Base-by-base conservation (phyloP, 2,329 filamentous ascomycete genomes). In the Drechslerella coelobrocha region DNA sequence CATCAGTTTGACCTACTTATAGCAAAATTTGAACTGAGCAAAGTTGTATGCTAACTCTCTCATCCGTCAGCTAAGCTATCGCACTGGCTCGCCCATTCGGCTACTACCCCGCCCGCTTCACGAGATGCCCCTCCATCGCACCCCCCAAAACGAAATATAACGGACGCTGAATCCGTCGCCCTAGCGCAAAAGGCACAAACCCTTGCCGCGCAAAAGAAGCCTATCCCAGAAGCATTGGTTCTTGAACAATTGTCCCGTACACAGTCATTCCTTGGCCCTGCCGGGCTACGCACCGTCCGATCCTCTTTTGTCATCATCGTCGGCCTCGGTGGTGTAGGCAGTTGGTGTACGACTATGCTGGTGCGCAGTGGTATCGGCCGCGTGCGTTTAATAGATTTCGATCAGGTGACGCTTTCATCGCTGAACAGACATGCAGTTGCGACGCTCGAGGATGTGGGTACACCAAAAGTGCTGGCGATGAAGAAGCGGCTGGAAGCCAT, bases 351-450 rank as follows among this genome's bases (percentile, higher is more conserved):
- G 2, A 88, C 92, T 1, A 88, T 94, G 2, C 86, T 99, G 27
- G 89, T 91, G 3, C 88, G 94, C 27, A 96, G 92, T 0, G 94
- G 94, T 29, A 91, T 96, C 45, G 88, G 89, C n/a, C 88, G 87
- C 75, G 84, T 99, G 60, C 88, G 94, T 0, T 84, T 99, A 37
- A 87, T 99, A 74, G 94, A 99, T 79, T 99, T 99, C 78, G 94
- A 99, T 78, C 94, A 99, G 83, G 93, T 99, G 31, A 96, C 92
- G 0, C 83, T 99, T 47, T 96, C 91, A 73, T 96, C 92, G 2
- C 82, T 99, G 60, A 99, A 99, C 79, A 84, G 94, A n/a, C 94
- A 99, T 79, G 92, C 94, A 7, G 89, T 99, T 0, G 94, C 94
- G 3, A 97, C 93, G 0, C 83, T 97, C 5, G 90, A 91, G 14